Conservation (phyloP, 2,329 filamentous ascomycete species). For the Penicillium sp. region DNA sequence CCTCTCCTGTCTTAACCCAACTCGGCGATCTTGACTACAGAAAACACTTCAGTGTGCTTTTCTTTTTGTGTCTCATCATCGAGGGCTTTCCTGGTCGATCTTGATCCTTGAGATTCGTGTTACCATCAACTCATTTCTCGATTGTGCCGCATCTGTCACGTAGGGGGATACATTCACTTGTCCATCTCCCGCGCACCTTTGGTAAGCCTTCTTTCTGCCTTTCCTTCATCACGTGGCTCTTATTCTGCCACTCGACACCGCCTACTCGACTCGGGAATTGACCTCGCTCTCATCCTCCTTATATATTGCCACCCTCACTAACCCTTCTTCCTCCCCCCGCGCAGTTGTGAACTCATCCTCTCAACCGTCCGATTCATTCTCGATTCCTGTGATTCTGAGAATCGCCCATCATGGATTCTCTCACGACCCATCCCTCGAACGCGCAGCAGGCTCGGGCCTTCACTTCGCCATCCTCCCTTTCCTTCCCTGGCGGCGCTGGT, state of each 20-base stretch:
- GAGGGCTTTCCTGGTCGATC: constrained; percentile 6
- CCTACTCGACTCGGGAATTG: constrained; percentile 19
- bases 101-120: constrained; percentile 9
- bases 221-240: not conserved
- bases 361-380: not conserved
- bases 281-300: not conserved
- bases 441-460: constrained; percentile 95
- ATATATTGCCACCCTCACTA: not conserved
- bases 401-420: constrained; percentile 31
- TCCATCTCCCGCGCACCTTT: constrained; percentile 77
- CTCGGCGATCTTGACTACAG: constrained; percentile 15
- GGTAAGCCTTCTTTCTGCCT: constrained; percentile 44
- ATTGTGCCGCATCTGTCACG: constrained; percentile 21
- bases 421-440: constrained; percentile 88
- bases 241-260: constrained; percentile 15
- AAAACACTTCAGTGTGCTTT: constrained; percentile 45
- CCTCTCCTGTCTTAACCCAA: constrained; percentile 1
- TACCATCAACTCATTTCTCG: constrained; percentile 12
- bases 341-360: not conserved
- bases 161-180: constrained; percentile 95
- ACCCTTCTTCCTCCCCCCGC: not conserved
- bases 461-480: constrained; percentile 87
- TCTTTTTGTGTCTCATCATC: constrained; percentile 22
- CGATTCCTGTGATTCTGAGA: not conserved
- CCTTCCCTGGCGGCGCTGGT: constrained; percentile 81